Evolutionary conservation across 176 grass and related monocot species (phyloP), one percentile per base, ranked within the genome.

Genomic region (Oryza brachyantha): DNA sequence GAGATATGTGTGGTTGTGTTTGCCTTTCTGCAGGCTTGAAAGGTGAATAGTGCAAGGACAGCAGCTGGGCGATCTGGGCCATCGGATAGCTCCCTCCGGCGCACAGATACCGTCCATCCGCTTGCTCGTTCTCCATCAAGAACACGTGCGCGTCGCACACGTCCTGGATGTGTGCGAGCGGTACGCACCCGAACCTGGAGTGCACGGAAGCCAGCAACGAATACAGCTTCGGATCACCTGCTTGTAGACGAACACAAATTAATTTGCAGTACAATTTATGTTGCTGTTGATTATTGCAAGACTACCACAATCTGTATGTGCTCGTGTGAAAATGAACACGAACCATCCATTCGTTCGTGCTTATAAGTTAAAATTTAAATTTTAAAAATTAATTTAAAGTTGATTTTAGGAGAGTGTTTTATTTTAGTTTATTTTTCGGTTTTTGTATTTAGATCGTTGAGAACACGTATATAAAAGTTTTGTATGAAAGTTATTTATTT

Each of bases 121-220:
- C 85, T 5, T 3, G 27, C 4, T 61, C 25, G 36, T 72, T 69
- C 62, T 92, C 91, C 73, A 82, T 79, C 1, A 94, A 84, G 64
- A 92, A 90, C 10, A 97, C 85, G 61, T 97, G 94, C 19, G 94
- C 94, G 76, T 87, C 82, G 76, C 94, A 92, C 4, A 84, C 83
- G 75, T 97, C 94, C 81, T 94, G 86, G 13, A 97, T 38, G 84
- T 97, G 91, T 35, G 82, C 89, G 55, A 97, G 35, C 70, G 91
- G 83, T 25, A 97, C 68, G 17, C 84, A 94, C 76, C 94, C 94
- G 78, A 97, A 76, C 64, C 94, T 88, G n/a, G 41, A 50, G 41
- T 88, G 86, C 57, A 97, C 91, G 3, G 94, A 94, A 1, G 75
- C 75, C 19, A 97, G 64, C 81, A 97, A 64, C 3, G 87, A 71